Percentiles rank a stretch among this genome's conserved stretches.
Conservation (phyloP, 192 early-diverging fungal species). For the Chytriomyces confervae region DNA sequence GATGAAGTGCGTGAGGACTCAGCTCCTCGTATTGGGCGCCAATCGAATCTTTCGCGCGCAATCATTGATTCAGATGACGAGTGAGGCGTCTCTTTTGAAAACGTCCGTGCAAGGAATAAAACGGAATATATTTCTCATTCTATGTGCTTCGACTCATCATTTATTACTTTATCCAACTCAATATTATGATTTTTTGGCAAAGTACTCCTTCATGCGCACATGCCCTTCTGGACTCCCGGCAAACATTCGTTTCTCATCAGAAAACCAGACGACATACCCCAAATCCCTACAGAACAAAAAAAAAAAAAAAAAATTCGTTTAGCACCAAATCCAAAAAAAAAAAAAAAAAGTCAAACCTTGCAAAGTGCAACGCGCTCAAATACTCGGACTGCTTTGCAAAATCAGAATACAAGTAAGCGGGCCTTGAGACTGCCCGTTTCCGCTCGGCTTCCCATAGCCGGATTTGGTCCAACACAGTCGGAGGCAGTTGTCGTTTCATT, state of each 20-base stretch:
- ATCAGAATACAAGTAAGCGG: constrained; percentile 75
- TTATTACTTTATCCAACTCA: too few relatives aligned
- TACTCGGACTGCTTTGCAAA: constrained; percentile 77
- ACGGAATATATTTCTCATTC: too few relatives aligned
- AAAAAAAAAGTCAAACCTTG: constrained; percentile 34
- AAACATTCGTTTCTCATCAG: constrained; percentile 69
- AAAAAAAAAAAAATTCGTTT: not conserved
- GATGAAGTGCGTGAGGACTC: not conserved
- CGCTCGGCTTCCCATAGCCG: constrained; percentile 95
- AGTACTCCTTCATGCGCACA: constrained; percentile 58
- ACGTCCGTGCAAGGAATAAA: too few relatives aligned
- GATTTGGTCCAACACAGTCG: constrained; percentile 95
- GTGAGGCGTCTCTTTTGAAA: not conserved
- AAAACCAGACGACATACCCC: constrained; percentile 80
- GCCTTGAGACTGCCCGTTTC: constrained; percentile 59
- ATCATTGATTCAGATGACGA: constrained; percentile 36
- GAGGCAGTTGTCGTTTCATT: constrained; percentile 83
- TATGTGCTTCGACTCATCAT: too few relatives aligned
- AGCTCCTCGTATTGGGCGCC: constrained; percentile 13
- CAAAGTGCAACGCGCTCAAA: constrained; percentile 75
- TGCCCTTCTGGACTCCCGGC: constrained; percentile 80
- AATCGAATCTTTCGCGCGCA: constrained; percentile 18
- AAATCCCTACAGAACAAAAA: constrained; percentile 55
- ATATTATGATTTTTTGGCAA: not conserved
- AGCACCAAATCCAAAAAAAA: too few relatives aligned